Percentiles rank a stretch among this genome's conserved stretches.
These are phyloP conservation scores for Echinosphaeria canescens DNA, from an alignment of 2,329 filamentous ascomycete species.

Conservation along the genomic window DNA sequence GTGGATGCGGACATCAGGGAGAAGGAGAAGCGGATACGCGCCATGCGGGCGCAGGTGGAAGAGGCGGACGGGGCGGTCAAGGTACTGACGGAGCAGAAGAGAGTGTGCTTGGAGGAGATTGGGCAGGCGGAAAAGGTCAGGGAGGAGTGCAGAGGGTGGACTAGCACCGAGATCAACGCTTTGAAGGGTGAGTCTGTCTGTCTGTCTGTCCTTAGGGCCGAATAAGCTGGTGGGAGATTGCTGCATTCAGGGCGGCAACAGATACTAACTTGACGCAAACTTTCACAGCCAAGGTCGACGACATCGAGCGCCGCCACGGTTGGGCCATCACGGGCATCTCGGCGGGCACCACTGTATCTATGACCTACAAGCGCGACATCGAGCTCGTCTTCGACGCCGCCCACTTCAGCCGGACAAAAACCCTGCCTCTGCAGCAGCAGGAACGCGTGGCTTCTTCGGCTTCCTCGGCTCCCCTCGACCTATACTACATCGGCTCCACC, in stretches of 20 bases:
- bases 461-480: conserved; percentile 29
- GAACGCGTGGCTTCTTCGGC: too few species aligned
- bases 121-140: conserved; percentile 62
- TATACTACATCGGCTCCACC: conserved; percentile 45
- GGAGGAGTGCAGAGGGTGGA: conserved; percentile 83
- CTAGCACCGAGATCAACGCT: conserved; percentile 52
- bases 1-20: conserved; percentile 47
- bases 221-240: too few species aligned
- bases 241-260: too few species aligned
- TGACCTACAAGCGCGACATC: conserved; percentile 52
- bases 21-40: conserved; percentile 44
- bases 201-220: too few species aligned
- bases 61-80: conserved; percentile 45
- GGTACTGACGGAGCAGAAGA: conserved; percentile 41
- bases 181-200: conserved; percentile 58
- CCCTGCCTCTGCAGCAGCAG: too few species aligned
- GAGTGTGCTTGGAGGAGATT: conserved; percentile 51
- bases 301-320: conserved; percentile 41
- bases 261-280: too few species aligned
- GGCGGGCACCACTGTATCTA: conserved; percentile 38
- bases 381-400: conserved; percentile 50
- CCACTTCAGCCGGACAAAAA: too few species aligned
- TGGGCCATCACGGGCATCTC: conserved; percentile 48
- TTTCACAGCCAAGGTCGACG: conserved; percentile 34
- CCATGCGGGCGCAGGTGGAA: conserved; percentile 42